Base-by-base conservation (phyloP, 2,329 filamentous ascomycete species). In the Orbilia ellipsospora region DNA sequence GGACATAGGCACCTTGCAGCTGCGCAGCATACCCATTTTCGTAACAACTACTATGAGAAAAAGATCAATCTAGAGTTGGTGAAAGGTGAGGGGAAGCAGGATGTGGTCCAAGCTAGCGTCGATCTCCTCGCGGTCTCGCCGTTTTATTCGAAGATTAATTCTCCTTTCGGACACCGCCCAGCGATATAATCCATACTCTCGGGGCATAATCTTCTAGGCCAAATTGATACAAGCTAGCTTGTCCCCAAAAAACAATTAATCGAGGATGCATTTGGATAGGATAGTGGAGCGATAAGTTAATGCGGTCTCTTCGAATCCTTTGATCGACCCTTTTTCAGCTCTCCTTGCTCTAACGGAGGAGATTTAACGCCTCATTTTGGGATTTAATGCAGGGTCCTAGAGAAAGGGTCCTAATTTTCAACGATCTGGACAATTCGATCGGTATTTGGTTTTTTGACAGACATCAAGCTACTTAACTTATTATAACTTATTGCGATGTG, bases 81-180 rank as follows among this genome's bases (percentile, higher is more conserved):
- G 10, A 10, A 10, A 36, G 8, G 31, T 36, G 31, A 36, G 31
- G 31, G 31, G 31, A 36, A 36, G 5, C 18, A 16, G 44, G 50
- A 45, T 16, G 18, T 20, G 42, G 42, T 51, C 55, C 26, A 51
- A 36, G 42, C 40, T 57, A 70, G 66, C 56, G 40, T 56, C 56
- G 57, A 70, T 63, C 50, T 51, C 51, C 57, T 60, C 57, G 16
- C 57, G 59, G 40, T 70, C 54, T 70, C 57, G 57, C 66, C 59
- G 59, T 61, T 62, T 70, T 69, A 55, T 55, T 70, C 18, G 50
- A 23, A 26, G 54, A 26, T 63, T 70, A 70, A 70, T 70, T 70
- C 66, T 63, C 66, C 57, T 57, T 70, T 70, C 26, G 66, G 66
- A 57, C 45, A 56, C 65, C 42, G 57, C 57, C 18, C 36, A 26